These are phyloP conservation scores for Alternaria sp. DNA, from an alignment of 2,329 filamentous ascomycete genomes.

Conservation along the genomic window DNA sequence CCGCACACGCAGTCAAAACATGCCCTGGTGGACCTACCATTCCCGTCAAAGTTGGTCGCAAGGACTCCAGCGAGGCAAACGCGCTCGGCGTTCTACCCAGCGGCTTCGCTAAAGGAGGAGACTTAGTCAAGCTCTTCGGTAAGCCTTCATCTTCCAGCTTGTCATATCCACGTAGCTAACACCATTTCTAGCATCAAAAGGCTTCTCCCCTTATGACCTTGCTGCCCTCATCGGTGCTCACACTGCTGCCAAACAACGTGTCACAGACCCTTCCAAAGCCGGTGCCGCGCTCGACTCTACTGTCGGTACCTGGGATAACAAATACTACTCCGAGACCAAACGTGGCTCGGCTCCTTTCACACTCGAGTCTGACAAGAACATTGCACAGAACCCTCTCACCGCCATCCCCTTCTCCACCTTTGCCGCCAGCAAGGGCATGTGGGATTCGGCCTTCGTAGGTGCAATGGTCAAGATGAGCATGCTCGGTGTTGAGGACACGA, in stretches of 20 bases:
- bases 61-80: conserved; percentile 36
- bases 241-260: conserved; percentile 43
- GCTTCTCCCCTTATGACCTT: conserved; percentile 49
- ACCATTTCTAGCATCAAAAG: conserved; percentile 37
- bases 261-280: conserved; percentile 31
- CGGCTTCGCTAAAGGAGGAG: conserved; percentile 18
- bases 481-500: conserved; percentile 37
- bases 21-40: conserved; percentile 47
- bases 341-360: conserved; percentile 40
- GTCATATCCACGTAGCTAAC: background rate
- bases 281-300: conserved; percentile 46
- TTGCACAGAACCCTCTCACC: conserved; percentile 35
- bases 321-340: conserved; percentile 47
- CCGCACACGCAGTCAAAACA: conserved; percentile 48
- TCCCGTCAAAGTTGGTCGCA: conserved; percentile 45
- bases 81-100: conserved; percentile 36
- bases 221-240: conserved; percentile 52
- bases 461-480: conserved; percentile 50
- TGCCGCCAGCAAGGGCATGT: conserved; percentile 36
- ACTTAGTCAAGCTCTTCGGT: conserved; percentile 44
- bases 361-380: conserved; percentile 37
- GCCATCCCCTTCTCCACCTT: conserved; percentile 33
- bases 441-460: conserved; percentile 44
- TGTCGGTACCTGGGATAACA: conserved; percentile 49
- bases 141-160: background rate